phyloP scores from a whole-genome alignment of 2,329 filamentous ascomycete species.

The Clarireedia paspali region DNA sequence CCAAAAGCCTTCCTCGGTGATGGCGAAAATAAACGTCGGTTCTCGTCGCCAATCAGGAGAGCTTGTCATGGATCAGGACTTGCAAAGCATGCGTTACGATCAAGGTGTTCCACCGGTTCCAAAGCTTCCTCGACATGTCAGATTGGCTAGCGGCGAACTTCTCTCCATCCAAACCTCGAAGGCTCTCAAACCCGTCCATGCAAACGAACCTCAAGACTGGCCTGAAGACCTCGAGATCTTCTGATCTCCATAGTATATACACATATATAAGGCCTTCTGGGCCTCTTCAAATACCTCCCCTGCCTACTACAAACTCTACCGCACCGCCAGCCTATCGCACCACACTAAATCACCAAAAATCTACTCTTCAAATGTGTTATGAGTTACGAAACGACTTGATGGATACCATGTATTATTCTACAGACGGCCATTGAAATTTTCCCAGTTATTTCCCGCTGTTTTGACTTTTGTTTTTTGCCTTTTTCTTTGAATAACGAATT shows the following conservation, averaged over 20 bases:
- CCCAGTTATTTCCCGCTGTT: background rate
- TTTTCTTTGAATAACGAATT: background rate
- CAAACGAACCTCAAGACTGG: constrained; percentile 4
- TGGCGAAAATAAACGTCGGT: background rate
- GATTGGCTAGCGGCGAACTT: constrained; percentile 11
- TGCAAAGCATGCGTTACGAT: background rate
- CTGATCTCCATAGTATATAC: background rate
- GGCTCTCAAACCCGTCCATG: background rate
- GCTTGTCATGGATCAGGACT: background rate
- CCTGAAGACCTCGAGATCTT: constrained; percentile 9
- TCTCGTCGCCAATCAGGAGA: background rate
- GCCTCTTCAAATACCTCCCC: no score
- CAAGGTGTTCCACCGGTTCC: constrained; percentile 20
- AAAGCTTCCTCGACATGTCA: constrained; percentile 20
- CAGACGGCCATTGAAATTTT: background rate
- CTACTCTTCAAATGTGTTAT: constrained; percentile 6
- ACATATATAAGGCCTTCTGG: background rate
- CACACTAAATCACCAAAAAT: background rate
- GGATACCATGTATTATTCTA: constrained; percentile 9
- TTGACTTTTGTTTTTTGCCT: background rate
- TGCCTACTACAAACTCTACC: background rate
- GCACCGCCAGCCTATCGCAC: background rate
- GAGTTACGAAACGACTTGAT: constrained; percentile 10
- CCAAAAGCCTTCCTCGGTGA: constrained; percentile 8
- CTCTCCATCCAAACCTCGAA: background rate